phyloP scores from a whole-genome alignment of 257 asterid species.

The Mitragyna speciosa region DNA sequence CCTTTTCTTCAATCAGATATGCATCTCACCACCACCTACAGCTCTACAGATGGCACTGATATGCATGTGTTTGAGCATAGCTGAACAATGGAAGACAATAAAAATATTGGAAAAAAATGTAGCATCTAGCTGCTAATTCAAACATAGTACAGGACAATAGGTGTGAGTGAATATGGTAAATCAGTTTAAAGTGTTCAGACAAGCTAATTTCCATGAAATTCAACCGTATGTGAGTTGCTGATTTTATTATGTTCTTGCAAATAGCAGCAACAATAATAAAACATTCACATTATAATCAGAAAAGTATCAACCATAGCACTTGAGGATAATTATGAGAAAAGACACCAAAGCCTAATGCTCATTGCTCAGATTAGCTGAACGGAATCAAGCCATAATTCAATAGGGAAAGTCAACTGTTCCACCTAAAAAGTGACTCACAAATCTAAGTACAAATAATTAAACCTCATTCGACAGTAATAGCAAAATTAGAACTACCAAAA shows the following conservation, averaged over 20 bases:
- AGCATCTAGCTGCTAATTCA: neutral
- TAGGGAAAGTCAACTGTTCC: neutral
- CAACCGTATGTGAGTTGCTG: neutral
- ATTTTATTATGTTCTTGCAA: neutral
- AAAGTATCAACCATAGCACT: neutral
- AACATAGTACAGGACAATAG: neutral
- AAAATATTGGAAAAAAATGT: neutral
- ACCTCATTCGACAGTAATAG: neutral
- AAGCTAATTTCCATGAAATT: neutral
- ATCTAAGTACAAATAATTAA: neutral
- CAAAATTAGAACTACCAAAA: neutral
- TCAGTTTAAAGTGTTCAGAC: neutral
- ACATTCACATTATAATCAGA: neutral
- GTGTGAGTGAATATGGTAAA: neutral
- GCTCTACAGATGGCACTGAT: neutral
- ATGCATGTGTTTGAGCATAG: neutral
- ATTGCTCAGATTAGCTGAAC: neutral
- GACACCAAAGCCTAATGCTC: neutral
- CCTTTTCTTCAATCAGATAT: neutral
- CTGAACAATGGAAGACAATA: neutral
- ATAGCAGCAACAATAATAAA: neutral
- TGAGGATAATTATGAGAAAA: neutral
- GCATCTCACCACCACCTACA: neutral
- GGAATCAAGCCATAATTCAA: neutral
- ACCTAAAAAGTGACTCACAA: too few relatives aligned